phyloP scores from a whole-genome alignment of 768 basidiomycete species.

The Suillus subluteus region DNA sequence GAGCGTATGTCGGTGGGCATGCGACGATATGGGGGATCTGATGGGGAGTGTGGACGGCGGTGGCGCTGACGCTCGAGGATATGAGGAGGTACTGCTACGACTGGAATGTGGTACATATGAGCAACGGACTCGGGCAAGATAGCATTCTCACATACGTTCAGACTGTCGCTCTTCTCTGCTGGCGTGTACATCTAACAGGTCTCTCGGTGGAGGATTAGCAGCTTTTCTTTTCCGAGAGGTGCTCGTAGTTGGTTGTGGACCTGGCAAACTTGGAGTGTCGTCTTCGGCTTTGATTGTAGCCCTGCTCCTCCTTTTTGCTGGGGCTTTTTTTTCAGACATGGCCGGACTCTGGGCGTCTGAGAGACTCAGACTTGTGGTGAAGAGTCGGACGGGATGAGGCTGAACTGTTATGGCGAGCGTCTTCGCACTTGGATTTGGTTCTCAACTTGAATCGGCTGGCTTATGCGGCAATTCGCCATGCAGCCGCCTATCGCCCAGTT shows the following conservation, averaged over 20 bases:
- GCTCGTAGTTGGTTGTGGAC: slow-evolving; percentile 14
- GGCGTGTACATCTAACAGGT: slow-evolving; percentile 18
- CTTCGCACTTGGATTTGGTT: slow-evolving; percentile 17
- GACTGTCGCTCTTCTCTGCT: slow-evolving; percentile 29
- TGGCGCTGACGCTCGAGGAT: slow-evolving; percentile 31
- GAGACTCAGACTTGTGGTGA: slow-evolving; percentile 15
- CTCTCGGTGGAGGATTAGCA: slow-evolving; percentile 11
- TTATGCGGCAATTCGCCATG: slow-evolving; percentile 15
- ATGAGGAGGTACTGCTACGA: slow-evolving; percentile 23
- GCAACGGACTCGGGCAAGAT: slow-evolving; percentile 5
- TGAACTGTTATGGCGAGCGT: slow-evolving; percentile 33
- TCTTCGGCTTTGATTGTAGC: slow-evolving; percentile 16
- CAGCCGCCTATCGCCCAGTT: background rate
- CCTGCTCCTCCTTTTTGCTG: slow-evolving; percentile 24
- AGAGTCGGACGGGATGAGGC: slow-evolving; percentile 18
- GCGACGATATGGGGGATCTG: slow-evolving; percentile 27
- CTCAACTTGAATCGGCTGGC: slow-evolving; percentile 16
- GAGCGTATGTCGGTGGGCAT: slow-evolving; percentile 30
- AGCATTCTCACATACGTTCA: slow-evolving; percentile 25
- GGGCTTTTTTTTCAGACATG: slow-evolving; percentile 33
- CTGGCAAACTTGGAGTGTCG: slow-evolving; percentile 8
- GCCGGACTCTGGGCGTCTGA: slow-evolving; percentile 12
- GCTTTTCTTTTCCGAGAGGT: slow-evolving; percentile 33
- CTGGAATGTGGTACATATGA: slow-evolving; percentile 21
- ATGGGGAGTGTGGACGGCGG: slow-evolving; percentile 22